Evolutionary conservation across 176 grass and related monocot species (phyloP).

Genomic region (Bothriochloa decipiens): DNA sequence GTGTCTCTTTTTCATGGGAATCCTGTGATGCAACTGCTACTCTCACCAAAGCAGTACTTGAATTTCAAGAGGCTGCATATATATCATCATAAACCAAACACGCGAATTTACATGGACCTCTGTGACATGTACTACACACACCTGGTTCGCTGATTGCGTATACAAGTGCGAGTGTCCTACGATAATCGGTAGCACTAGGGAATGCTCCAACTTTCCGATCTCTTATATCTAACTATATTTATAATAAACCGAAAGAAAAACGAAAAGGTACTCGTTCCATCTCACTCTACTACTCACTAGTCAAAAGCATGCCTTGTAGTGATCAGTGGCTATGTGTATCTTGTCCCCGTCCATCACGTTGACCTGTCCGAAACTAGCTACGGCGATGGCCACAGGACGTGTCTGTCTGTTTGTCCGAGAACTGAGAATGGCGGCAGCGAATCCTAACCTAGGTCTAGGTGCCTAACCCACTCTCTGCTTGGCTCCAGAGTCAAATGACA

Average conservation of each 20-base stretch:
- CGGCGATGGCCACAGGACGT: neutral
- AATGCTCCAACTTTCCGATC: neutral
- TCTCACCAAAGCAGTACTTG: neutral
- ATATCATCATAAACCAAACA: too few species aligned
- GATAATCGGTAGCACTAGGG: neutral
- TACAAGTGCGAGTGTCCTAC: neutral
- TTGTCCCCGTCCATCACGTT: neutral
- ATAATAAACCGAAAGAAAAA: neutral
- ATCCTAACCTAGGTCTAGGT: neutral
- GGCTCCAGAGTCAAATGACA: neutral
- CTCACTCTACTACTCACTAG: neutral
- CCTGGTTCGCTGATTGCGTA: neutral
- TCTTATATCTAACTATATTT: neutral
- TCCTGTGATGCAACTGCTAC: constrained; percentile 34
- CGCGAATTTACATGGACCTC: neutral
- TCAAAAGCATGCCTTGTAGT: neutral
- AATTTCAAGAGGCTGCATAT: neutral
- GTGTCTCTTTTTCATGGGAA: constrained; percentile 7
- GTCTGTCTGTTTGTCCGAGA: neutral
- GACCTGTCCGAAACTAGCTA: neutral
- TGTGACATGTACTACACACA: too few species aligned
- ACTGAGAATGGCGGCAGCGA: neutral
- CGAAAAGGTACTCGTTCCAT: neutral
- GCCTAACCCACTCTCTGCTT: constrained; percentile 46
- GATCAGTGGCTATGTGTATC: neutral